These are phyloP conservation scores for Fallopia convolvulus DNA, from an alignment of 148 eudicot genomes.

Conservation along the genomic window DNA sequence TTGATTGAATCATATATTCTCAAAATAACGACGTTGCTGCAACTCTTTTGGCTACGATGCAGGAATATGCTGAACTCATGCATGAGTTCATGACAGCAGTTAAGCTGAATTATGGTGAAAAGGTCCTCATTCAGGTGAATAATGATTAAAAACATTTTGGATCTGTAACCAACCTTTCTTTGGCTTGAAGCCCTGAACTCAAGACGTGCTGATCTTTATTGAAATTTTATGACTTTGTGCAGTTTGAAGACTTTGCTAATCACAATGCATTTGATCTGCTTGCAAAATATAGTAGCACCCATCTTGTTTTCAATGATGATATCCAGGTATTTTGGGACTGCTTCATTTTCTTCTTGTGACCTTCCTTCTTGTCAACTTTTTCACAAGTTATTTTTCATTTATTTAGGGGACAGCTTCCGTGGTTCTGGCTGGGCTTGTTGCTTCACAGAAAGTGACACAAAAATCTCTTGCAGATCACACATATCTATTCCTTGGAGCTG, in stretches of 20 bases:
- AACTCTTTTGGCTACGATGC: neutral
- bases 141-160: neutral
- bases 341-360: neutral
- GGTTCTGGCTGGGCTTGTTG: slow-evolving; percentile 84
- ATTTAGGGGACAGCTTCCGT: slow-evolving; percentile 92
- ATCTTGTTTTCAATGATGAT: slow-evolving; percentile 97
- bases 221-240: slow-evolving; percentile 18
- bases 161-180: neutral
- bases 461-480: slow-evolving; percentile 76
- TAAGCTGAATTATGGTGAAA: slow-evolving; percentile 90
- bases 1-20: neutral
- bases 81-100: slow-evolving; percentile 92
- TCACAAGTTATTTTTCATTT: neutral
- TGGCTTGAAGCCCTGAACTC: neutral
- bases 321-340: slow-evolving; percentile 57
- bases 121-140: slow-evolving; percentile 85
- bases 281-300: slow-evolving; percentile 69
- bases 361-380: neutral
- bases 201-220: neutral
- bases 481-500: slow-evolving; percentile 92
- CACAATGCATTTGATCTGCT: slow-evolving; percentile 93
- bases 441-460: slow-evolving; percentile 64
- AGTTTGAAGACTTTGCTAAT: slow-evolving; percentile 99
- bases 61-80: slow-evolving; percentile 95
- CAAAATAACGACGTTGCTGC: neutral